Conservation (phyloP, 148 eudicot species). For the Vaccinium corymbosum region DNA sequence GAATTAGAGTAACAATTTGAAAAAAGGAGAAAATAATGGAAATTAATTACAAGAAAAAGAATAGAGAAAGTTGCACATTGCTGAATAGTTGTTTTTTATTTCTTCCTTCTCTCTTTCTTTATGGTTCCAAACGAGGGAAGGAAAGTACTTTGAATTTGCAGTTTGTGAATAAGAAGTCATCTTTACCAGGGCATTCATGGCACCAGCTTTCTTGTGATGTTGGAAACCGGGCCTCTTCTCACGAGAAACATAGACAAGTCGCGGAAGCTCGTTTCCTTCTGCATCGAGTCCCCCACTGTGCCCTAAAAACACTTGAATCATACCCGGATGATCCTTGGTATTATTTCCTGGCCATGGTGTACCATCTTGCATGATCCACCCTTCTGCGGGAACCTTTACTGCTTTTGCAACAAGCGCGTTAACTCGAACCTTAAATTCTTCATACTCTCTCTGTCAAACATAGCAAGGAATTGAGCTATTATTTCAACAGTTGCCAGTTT, state of each 20-base stretch:
- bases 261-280: conserved; percentile 97
- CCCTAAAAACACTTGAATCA: conserved; percentile 97
- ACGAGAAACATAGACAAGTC: conserved; percentile 95
- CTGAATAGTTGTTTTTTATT: no score
- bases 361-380: conserved; percentile 99
- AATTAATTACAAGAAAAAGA: no score
- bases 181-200: conserved; percentile 98
- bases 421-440: conserved; percentile 88
- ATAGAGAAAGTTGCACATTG: no score
- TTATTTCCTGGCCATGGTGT: conserved; percentile 99
- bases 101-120: no score
- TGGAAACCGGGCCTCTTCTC: conserved; percentile 98
- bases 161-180: conserved; percentile 8
- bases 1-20: no score
- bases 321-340: conserved; percentile 95
- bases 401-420: conserved; percentile 95
- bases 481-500: not conserved
- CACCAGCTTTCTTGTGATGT: conserved; percentile 99
- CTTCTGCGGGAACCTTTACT: conserved; percentile 77
- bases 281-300: conserved; percentile 92
- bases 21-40: no score
- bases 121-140: no score
- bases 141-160: no score
- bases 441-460: conserved; percentile 82
- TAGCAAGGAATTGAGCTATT: not conserved